Conservation (phyloP, 768 basidiomycete genomes). For the Suillus hirtellus region DNA sequence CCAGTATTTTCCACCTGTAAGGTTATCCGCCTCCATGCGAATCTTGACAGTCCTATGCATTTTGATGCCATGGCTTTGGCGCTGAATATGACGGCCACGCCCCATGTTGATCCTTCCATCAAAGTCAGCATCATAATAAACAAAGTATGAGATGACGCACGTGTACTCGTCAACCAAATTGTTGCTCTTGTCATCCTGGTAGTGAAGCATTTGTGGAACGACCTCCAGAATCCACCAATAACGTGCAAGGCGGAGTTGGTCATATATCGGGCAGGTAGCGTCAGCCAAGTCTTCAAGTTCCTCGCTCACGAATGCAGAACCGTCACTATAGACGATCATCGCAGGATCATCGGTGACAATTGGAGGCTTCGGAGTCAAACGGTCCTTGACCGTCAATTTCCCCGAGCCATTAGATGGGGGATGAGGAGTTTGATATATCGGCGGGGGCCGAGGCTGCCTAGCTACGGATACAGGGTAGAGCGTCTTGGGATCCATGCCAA, state of each 20-base stretch:
- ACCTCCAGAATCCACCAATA: constrained; percentile 71
- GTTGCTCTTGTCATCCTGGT: constrained; percentile 27
- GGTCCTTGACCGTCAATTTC: constrained; percentile 14
- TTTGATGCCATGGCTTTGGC: constrained; percentile 38
- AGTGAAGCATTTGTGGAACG: constrained; percentile 38
- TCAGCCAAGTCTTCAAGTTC: constrained; percentile 68
- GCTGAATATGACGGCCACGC: constrained; percentile 41
- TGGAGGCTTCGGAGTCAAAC: constrained; percentile 18
- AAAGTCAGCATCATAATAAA: background rate
- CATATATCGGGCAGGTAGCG: constrained; percentile 50
- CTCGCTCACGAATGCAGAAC: constrained; percentile 38
- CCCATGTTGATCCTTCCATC: constrained; percentile 39
- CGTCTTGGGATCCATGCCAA: constrained; percentile 48
- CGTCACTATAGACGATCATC: constrained; percentile 21
- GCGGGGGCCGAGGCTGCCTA: constrained; percentile 33
- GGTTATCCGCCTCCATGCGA: constrained; percentile 50
- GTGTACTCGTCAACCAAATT: constrained; percentile 16
- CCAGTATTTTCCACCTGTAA: constrained; percentile 35
- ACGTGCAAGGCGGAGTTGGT: constrained; percentile 50
- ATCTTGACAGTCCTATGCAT: constrained; percentile 49
- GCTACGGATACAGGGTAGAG: constrained; percentile 38
- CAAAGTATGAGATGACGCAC: constrained; percentile 16
- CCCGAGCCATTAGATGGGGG: constrained; percentile 18
- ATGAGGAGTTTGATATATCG: constrained; percentile 29
- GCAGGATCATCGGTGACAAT: constrained; percentile 16